These are phyloP conservation scores for Aaosphaeria pasadenensis DNA, from an alignment of 2,329 filamentous ascomycete species.

Conservation along the genomic window DNA sequence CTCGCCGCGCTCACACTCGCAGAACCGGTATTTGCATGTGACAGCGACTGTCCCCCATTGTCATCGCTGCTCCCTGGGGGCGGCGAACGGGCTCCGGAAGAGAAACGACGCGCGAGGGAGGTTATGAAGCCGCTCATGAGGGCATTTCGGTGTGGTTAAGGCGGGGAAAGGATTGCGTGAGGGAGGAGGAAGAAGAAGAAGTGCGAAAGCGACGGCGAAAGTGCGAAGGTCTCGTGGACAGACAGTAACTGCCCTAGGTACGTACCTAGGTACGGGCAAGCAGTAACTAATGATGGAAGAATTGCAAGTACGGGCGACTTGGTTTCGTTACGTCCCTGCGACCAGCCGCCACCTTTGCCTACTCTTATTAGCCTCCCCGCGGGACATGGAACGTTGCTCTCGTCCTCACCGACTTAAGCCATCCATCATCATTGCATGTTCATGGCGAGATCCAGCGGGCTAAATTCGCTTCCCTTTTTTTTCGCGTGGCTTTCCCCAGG, in stretches of 20 bases:
- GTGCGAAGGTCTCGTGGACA: too few relatives aligned
- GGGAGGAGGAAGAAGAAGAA: not conserved
- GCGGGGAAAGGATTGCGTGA: not conserved
- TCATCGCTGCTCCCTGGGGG: slow-evolving; percentile 12
- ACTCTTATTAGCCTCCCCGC: too few relatives aligned
- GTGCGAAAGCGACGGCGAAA: not conserved
- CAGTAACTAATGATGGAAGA: too few relatives aligned
- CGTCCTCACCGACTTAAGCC: too few relatives aligned
- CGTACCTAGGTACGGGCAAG: too few relatives aligned
- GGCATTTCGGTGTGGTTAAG: slow-evolving; percentile 11
- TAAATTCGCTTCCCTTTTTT: slow-evolving; percentile 41
- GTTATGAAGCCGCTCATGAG: slow-evolving; percentile 39
- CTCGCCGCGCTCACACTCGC: slow-evolving; percentile 1
- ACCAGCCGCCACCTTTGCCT: not conserved
- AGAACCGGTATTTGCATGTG: slow-evolving; percentile 25
- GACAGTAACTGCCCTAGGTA: too few relatives aligned
- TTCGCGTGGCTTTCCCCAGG: too few relatives aligned
- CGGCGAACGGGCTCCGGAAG: slow-evolving; percentile 21
- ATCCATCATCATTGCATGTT: too few relatives aligned
- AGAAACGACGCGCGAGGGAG: slow-evolving; percentile 37
- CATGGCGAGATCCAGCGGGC: too few relatives aligned
- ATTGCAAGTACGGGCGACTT: too few relatives aligned
- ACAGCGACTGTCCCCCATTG: slow-evolving; percentile 9
- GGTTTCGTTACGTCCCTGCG: not conserved
- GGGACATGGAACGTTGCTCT: too few relatives aligned